Conservation (phyloP, 179 eudicot genomes). For the Gypsophila paniculata region DNA sequence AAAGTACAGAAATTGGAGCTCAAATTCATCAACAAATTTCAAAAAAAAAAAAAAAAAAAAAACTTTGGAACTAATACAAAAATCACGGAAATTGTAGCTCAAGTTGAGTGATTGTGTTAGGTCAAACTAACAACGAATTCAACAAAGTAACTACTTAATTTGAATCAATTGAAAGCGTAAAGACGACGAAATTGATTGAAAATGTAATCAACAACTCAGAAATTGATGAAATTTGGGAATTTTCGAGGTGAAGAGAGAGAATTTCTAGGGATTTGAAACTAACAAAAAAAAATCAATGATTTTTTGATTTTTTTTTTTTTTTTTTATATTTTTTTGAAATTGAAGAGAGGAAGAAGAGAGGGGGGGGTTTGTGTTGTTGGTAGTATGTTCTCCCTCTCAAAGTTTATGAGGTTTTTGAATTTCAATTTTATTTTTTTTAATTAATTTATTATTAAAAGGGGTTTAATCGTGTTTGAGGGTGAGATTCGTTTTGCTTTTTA, state of each 20-base stretch:
- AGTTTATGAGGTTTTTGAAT: conserved; percentile 60
- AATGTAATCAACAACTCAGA: neutral
- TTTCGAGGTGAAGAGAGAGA: conserved; percentile 16
- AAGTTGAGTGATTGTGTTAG: conserved; percentile 18
- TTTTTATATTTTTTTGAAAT: no score
- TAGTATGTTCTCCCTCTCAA: conserved; percentile 49
- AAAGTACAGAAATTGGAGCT: neutral
- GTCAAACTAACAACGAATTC: conserved; percentile 22
- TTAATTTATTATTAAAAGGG: no score
- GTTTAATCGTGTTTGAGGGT: no score
- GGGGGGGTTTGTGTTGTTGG: neutral
- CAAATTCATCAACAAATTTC: neutral
- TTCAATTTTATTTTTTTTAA: conserved; percentile 40
- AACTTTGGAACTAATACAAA: neutral
- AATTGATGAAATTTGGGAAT: conserved; percentile 9
- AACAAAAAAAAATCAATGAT: neutral
- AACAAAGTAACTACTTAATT: neutral
- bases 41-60: neutral
- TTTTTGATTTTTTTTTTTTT: no score
- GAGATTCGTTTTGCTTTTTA: no score
- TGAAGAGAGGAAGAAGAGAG: conserved; percentile 9
- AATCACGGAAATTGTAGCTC: conserved; percentile 17
- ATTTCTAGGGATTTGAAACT: conserved; percentile 8
- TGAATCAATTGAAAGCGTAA: neutral
- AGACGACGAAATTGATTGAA: neutral